These are phyloP conservation scores for Gigaspora rosea DNA, from an alignment of 192 early-diverging fungal species.

Conservation along the genomic window DNA sequence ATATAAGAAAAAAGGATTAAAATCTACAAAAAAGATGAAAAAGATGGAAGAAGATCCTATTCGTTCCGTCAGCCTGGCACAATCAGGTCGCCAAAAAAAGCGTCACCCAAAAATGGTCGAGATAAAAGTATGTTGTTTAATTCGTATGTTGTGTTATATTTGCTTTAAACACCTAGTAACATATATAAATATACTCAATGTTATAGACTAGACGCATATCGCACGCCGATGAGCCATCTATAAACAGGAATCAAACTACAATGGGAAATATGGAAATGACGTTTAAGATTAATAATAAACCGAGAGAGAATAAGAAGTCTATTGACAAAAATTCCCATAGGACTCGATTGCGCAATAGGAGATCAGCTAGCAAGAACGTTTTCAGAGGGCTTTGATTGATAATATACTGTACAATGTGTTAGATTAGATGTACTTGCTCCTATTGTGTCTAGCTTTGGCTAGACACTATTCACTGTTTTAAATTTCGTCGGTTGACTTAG, in stretches of 20 bases:
- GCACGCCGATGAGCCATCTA: not conserved
- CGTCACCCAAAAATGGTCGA: not conserved
- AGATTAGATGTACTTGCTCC: no score
- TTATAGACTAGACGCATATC: not conserved
- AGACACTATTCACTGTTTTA: no score
- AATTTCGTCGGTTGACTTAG: no score
- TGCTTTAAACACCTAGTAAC: no score
- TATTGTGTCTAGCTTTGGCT: no score
- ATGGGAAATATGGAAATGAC: slow-evolving; percentile 52
- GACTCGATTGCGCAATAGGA: slow-evolving; percentile 16
- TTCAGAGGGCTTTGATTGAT: slow-evolving; percentile 25
- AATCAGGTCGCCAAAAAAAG: slow-evolving; percentile 1
- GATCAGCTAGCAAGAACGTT: slow-evolving; percentile 37
- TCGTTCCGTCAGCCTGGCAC: not conserved
- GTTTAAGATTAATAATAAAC: slow-evolving; percentile 42
- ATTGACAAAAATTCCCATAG: not conserved
- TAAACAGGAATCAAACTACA: slow-evolving; percentile 24
- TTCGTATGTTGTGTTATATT: no score
- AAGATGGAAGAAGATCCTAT: slow-evolving; percentile 4
- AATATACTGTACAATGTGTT: no score
- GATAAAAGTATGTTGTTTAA: slow-evolving; percentile 20
- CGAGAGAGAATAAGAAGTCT: no score
- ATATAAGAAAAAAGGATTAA: not conserved
- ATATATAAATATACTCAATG: not conserved
- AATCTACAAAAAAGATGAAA: not conserved